Percentiles rank a stretch among this genome's conserved stretches.
These are phyloP conservation scores for Plantago ovata DNA, from an alignment of 257 asterid genomes.

Conservation along the genomic window DNA sequence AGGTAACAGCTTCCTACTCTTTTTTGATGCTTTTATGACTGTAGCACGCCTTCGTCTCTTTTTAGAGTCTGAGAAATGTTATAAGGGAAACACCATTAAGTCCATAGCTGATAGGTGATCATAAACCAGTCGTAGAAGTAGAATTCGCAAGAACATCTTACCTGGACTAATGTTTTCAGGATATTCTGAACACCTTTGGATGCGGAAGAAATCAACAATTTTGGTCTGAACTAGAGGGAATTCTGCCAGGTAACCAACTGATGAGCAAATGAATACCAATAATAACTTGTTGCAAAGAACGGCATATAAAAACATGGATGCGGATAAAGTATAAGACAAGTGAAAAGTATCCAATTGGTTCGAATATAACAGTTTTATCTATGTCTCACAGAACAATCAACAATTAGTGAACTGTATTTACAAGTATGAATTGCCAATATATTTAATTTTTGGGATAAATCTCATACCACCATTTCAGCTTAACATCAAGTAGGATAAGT, in stretches of 20 bases:
- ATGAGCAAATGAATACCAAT: not conserved
- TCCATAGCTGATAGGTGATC: not conserved
- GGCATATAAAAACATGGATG: not conserved
- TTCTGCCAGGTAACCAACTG: slow-evolving; percentile 36
- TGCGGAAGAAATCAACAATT: slow-evolving; percentile 81
- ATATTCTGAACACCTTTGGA: slow-evolving; percentile 46
- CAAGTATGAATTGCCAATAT: too few relatives aligned
- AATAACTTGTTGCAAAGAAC: not conserved
- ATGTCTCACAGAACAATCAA: too few relatives aligned
- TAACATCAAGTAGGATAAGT: too few relatives aligned
- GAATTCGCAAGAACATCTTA: slow-evolving; percentile 10
- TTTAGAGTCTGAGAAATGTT: slow-evolving; percentile 33
- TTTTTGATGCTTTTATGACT: slow-evolving; percentile 48
- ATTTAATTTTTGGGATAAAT: too few relatives aligned
- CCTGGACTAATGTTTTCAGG: slow-evolving; percentile 40
- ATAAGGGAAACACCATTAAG: slow-evolving; percentile 14
- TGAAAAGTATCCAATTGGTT: too few relatives aligned
- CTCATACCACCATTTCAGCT: too few relatives aligned
- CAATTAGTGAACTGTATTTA: too few relatives aligned
- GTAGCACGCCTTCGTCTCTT: slow-evolving; percentile 53
- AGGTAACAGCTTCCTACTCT: slow-evolving; percentile 64
- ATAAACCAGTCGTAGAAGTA: not conserved
- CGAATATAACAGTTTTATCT: too few relatives aligned
- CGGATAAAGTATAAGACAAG: not conserved
- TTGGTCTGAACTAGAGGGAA: slow-evolving; percentile 78